Base-by-base conservation (phyloP, 305 asterid species). In the Withania somnifera region DNA sequence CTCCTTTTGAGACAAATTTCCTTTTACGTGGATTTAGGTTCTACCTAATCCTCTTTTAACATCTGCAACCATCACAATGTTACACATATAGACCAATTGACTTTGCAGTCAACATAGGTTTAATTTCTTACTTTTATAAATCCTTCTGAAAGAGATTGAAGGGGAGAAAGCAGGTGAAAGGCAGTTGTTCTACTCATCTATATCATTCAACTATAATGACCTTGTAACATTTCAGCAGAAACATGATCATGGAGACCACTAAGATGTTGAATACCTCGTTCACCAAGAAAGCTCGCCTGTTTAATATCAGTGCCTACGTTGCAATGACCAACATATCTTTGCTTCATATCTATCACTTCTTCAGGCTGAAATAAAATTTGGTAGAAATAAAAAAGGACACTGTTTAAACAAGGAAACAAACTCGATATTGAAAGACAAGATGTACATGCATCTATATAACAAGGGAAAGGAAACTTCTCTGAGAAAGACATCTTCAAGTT, bases 241-340 rank as follows among this genome's bases (percentile, higher is more conserved):
- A 36, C 84, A 82, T 15, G 38, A 50, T 75, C 10, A 63, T n/a
- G 40, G 17, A 58, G 28, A 19, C 85, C 71, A n/a, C 50, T 22
- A n/a, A 38, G 68, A 45, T 30, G 52, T 71, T 52, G 78, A 30
- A 83, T 66, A 97, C 99, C 99, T 92, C 87, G 91, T 86, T 89
- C 97, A 56, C 99, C 98, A 82, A 97, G 85, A 87, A 97, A 97
- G 90, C 97, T 97, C 57, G 99, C 98, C 81, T 97, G 99, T 82
- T 97, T 97, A 82, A 97, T 97, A 85, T 95, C 99, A 51, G 99
- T 97, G 85, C 97, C 97, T 17, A 88, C 85, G 83, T 97, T 97
- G 84, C 98, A 95, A 78, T 97, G 99, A 79, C 98, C 98, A 84
- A 95, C 90, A 79, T 91, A 97, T 89, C 97, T 92, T 87, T 86